Evolutionary conservation across 768 basidiomycete genomes (phyloP), one percentile per base, ranked within the genome.

Genomic region (Boletus rubescentipes): DNA sequence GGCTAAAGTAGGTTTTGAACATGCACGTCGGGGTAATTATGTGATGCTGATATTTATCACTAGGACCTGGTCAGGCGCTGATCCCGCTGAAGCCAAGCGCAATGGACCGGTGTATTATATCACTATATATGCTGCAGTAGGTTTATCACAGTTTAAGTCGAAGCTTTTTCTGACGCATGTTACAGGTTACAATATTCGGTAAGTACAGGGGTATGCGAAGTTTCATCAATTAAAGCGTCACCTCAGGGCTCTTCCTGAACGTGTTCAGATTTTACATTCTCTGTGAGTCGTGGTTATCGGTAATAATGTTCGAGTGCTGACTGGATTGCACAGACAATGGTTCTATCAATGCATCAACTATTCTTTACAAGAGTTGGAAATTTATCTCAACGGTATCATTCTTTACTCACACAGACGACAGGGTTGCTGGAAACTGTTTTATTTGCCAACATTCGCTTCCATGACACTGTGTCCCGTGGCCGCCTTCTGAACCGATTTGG

Each of bases 391-490:
- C 2, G 2, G 37, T 51, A 26, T 18, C n/a, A 21, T 15, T 26
- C n/a, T 23, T 40, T 51, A 45, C 64, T 72, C 36, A 68, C 16
- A 4, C 5, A 15, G 34, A 36, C 26, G 11, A 42, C 23, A 61
- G 82, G 76, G 34, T 77, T 95, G 36, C 73, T 95, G 26, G 88
- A 95, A 64, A 70, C 85, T 1, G 86, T 96, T 3, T 74, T 97
- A 1, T 94, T 94, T 63, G 91, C 93, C 9, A 83, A 91, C 42
- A 86, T 96, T 52, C 83, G 93, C 38, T 96, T 97, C 78, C 94
- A 96, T 61, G 94, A 97, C 64, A 97, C 93, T 0, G 82, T 91
- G 2, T 91, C 87, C 46, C 83, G 91, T 35, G 94, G 94, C 6
- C 83, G 93, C 2, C 73, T 91, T 10, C 70, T 94, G 35, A 92